Evolutionary conservation across 2,329 filamentous ascomycete genomes (phyloP).

Genomic region (Talaromyces sp.): DNA sequence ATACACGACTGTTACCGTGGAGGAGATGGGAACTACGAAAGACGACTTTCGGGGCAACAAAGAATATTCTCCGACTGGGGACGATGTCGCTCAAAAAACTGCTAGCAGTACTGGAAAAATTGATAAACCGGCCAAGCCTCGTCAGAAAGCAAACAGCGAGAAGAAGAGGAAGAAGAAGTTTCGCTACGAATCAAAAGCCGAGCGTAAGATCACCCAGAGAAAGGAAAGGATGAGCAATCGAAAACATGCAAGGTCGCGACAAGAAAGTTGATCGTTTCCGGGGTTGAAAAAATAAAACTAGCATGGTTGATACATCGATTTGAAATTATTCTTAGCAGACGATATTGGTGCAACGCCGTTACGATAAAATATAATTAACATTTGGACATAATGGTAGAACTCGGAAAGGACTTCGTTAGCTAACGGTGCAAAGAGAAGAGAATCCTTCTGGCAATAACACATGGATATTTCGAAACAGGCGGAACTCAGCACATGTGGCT

Average conservation of each 20-base stretch:
- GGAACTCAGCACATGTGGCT: conserved; percentile 12
- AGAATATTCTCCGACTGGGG: neutral
- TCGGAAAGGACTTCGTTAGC: neutral
- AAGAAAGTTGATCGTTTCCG: conserved; percentile 26
- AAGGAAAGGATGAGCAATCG: conserved; percentile 66
- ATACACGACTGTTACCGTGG: conserved; percentile 91
- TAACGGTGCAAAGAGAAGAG: neutral
- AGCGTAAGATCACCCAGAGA: conserved; percentile 58
- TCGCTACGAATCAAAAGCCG: conserved; percentile 82
- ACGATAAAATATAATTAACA: neutral
- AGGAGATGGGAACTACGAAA: conserved; percentile 74
- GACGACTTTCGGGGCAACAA: conserved; percentile 42
- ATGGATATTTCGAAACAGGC: conserved; percentile 7
- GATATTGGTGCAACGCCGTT: neutral
- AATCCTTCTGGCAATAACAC: conserved; percentile 2
- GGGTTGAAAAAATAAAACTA: neutral
- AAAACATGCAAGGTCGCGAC: conserved; percentile 59
- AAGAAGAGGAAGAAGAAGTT: conserved; percentile 91
- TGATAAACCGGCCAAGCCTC: conserved; percentile 23
- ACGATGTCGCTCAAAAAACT: conserved; percentile 21
- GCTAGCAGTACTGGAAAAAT: conserved; percentile 22
- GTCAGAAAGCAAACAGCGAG: conserved; percentile 31
- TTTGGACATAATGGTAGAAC: neutral
- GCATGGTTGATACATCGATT: neutral
- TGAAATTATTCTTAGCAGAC: neutral